Evolutionary conservation across 495 filamentous ascomycete species (phyloP).

Genomic region (Podospora pseudoanserina): DNA sequence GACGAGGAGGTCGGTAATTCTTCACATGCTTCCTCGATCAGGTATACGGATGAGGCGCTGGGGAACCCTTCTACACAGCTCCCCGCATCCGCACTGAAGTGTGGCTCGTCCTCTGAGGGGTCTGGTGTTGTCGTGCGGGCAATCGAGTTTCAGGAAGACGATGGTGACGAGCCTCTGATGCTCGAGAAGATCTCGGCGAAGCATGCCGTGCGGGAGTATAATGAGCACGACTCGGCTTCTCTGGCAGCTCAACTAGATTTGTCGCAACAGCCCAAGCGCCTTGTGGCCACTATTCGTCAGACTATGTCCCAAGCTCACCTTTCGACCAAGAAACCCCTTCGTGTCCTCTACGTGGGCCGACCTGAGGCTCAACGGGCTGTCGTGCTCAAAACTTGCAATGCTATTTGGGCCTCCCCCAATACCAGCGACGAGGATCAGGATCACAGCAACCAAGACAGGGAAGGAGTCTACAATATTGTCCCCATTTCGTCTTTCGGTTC

Average conservation of each 20-base stretch:
- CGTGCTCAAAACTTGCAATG: conserved; percentile 69
- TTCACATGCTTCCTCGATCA: conserved; percentile 40
- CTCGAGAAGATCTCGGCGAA: conserved; percentile 57
- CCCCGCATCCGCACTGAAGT: conserved; percentile 37
- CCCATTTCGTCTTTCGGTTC: conserved; percentile 68
- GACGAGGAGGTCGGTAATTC: conserved; percentile 45
- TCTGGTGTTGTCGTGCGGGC: conserved; percentile 32
- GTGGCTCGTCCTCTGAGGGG: conserved; percentile 22
- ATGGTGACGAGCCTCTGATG: conserved; percentile 39
- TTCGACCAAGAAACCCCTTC: conserved; percentile 61
- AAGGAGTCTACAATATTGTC: conserved; percentile 62
- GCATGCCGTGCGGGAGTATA: conserved; percentile 59
- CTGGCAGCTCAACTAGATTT: conserved; percentile 43
- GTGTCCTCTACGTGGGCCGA: conserved; percentile 66
- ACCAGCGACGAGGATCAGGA: conserved; percentile 23
- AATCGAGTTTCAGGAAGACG: conserved; percentile 62
- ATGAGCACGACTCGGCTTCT: conserved; percentile 48
- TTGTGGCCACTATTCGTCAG: conserved; percentile 62
- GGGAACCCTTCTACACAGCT: conserved; percentile 43
- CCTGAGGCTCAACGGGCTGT: conserved; percentile 62
- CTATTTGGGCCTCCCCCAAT: conserved; percentile 47
- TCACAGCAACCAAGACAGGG: conserved; percentile 21
- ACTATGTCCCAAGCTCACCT: conserved; percentile 66
- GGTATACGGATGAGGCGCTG: conserved; percentile 36
- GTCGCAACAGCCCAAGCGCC: conserved; percentile 31